Evolutionary conservation across 2,329 filamentous ascomycete genomes (phyloP), one percentile per base, ranked within the genome.

Genomic region (Penicillium sp.): DNA sequence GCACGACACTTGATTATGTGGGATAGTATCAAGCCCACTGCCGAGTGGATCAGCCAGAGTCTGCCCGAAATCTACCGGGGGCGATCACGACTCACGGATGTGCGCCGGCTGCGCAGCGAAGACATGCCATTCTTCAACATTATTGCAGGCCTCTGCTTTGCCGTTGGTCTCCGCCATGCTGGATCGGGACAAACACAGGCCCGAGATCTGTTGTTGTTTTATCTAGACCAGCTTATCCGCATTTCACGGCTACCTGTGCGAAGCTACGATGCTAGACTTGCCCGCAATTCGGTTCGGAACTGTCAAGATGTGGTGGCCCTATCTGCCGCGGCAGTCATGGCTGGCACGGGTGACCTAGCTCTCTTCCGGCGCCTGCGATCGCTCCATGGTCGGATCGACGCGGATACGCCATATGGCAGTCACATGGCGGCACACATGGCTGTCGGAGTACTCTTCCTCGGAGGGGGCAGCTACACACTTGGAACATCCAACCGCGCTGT

Each of bases 41-140:
- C 87, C 62, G 78, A 82, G 19, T 99, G 93, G 92, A 85, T 97
- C 50, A 79, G 86, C 53, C 79, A 80, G 35, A 93, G 87, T 61
- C 80, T 97, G 2, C 93, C 93, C 0, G 67, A 73, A 8, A 82
- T 86, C 31, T 95, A 94, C 69, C 86, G 84, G 50, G 70, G 78
- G 13, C 81, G 86, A 43, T 82, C 85, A 58, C 82, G 81, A 25
- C 80, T 96, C 15, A 81, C 81, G 45, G 76, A 77, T 41, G 82
- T 89, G 31, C 79, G 78, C 49, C 80, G 81, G 48, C 80, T 97
- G 47, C 87, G 85, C 56, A 96, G 90, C 58, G 87, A 89, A 47
- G 91, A 97, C 63, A 85, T 99, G 71, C 89, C 94, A 0, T 93
- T 97, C 69, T 96, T 92, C 78, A 93, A 95, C 67, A 96, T 97